These are phyloP conservation scores for Halophytophthora polymorphica DNA, from an alignment of 352 stramenopile species.

Conservation along the genomic window DNA sequence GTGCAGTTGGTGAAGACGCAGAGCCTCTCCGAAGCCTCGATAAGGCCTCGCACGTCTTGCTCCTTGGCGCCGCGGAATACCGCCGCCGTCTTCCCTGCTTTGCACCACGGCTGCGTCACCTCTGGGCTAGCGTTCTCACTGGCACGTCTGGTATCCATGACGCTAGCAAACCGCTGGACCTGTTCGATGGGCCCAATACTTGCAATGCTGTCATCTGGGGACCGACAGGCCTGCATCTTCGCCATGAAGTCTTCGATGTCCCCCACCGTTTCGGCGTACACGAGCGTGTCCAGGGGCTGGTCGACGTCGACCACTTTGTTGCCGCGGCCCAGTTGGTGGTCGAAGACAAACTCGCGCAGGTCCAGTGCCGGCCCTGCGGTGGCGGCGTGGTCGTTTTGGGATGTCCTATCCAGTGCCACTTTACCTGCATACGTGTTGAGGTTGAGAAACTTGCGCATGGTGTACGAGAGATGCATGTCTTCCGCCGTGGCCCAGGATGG, in stretches of 20 bases:
- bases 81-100: constrained; percentile 39
- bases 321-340: constrained; percentile 53
- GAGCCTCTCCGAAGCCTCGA: constrained; percentile 38
- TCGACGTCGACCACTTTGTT: constrained; percentile 55
- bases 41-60: constrained; percentile 39
- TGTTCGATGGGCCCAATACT: not conserved
- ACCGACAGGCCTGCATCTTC: constrained; percentile 32
- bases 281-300: constrained; percentile 42
- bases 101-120: constrained; percentile 26
- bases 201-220: constrained; percentile 3
- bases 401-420: constrained; percentile 31
- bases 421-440: constrained; percentile 56
- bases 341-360: constrained; percentile 56
- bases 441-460: constrained; percentile 65
- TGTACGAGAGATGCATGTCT: constrained; percentile 62
- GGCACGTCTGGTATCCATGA: not conserved
- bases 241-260: constrained; percentile 41
- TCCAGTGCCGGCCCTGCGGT: constrained; percentile 46
- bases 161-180: too few species aligned
- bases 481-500: constrained; percentile 53
- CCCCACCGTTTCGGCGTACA: constrained; percentile 45
- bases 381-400: constrained; percentile 35
- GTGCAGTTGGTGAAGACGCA: constrained; percentile 43
- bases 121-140: not conserved
- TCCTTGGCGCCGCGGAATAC: constrained; percentile 52